Evolutionary conservation across 805 yeast species (phyloP).

Genomic region (Metschnikowia lochheadii): DNA sequence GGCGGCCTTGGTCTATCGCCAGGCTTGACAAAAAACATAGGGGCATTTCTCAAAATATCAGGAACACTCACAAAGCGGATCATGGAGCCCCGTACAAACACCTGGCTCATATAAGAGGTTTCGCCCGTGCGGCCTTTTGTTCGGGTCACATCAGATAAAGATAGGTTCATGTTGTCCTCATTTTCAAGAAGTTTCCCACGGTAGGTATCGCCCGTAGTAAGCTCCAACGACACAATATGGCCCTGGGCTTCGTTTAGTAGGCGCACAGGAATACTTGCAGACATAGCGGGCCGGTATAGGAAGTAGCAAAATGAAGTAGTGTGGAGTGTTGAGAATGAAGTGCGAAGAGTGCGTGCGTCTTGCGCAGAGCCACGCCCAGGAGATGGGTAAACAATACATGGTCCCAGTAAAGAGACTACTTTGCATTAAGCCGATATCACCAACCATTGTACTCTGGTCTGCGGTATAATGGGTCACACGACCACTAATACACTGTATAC

Average conservation of each 20-base stretch:
- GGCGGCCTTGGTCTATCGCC: conserved; percentile 67
- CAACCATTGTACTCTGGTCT: background rate
- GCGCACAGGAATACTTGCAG: conserved; percentile 77
- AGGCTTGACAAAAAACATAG: conserved; percentile 66
- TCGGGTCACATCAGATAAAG: conserved; percentile 72
- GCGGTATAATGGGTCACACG: background rate
- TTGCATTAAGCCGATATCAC: too few species aligned
- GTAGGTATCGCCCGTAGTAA: conserved; percentile 80
- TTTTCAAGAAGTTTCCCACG: conserved; percentile 82
- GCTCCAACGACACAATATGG: conserved; percentile 77
- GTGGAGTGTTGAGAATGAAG: background rate
- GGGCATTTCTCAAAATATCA: conserved; percentile 83
- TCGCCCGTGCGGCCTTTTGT: conserved; percentile 66
- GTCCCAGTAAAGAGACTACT: too few species aligned
- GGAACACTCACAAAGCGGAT: conserved; percentile 83
- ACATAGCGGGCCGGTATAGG: conserved; percentile 33
- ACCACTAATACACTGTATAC: background rate
- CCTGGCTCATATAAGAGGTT: conserved; percentile 73
- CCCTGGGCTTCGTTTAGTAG: conserved; percentile 87
- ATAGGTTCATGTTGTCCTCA: conserved; percentile 94
- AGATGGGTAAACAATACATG: too few species aligned
- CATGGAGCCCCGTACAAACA: conserved; percentile 88
- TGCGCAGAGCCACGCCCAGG: too few species aligned
- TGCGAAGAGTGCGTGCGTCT: background rate
- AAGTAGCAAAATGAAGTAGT: background rate